These are phyloP conservation scores for Trichoderma pleuroti DNA, from an alignment of 2,329 filamentous ascomycete genomes.

Conservation along the genomic window DNA sequence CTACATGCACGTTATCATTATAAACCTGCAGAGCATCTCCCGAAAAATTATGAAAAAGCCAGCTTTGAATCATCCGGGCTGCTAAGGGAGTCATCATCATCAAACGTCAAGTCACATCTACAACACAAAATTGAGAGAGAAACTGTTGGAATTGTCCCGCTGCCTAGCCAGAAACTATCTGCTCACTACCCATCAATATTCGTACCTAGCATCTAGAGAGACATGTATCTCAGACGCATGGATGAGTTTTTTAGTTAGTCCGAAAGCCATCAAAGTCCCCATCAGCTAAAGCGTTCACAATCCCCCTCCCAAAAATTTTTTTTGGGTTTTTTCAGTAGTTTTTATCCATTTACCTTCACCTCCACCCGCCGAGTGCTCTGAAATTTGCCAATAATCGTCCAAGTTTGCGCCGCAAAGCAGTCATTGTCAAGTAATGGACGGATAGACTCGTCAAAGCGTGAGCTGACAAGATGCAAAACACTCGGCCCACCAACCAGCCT, in stretches of 20 bases:
- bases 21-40: background rate
- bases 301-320: constrained; percentile 15
- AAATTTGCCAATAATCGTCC: background rate
- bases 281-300: constrained; percentile 8
- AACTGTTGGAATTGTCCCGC: constrained; percentile 1
- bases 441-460: constrained; percentile 11
- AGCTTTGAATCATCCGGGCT: background rate
- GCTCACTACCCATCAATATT: constrained; percentile 7
- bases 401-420: background rate
- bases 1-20: background rate
- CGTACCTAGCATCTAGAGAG: background rate
- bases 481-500: background rate
- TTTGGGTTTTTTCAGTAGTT: constrained; percentile 29
- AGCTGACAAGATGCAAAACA: constrained; percentile 10
- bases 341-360: constrained; percentile 21
- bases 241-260: constrained; percentile 16
- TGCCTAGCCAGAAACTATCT: constrained; percentile 2
- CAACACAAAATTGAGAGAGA: constrained; percentile 10
- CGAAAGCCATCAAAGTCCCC: constrained; percentile 19
- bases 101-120: background rate
- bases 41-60: background rate
- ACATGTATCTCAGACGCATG: background rate
- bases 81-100: background rate
- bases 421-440: background rate
- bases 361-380: constrained; percentile 1